Conservation (phyloP, 2,329 filamentous ascomycete genomes). For the Xylariales sp. region DNA sequence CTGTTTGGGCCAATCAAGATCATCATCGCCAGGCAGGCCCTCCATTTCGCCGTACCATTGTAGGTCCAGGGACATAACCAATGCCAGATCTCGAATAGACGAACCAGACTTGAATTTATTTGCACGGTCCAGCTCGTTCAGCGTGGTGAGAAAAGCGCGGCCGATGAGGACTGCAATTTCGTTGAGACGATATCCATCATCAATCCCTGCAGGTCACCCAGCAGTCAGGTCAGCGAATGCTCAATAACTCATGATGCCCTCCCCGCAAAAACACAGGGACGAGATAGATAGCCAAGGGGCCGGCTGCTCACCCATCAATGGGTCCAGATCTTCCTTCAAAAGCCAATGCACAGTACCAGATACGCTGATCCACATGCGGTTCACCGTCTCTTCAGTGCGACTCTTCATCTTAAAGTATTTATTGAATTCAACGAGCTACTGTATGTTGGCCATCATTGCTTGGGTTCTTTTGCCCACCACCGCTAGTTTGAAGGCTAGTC, state of each 20-base stretch:
- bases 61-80: slow-evolving; percentile 15
- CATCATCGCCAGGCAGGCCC: no score
- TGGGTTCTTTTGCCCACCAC: no score
- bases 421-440: slow-evolving; percentile 9
- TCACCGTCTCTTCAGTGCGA: slow-evolving; percentile 12
- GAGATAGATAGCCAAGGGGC: no score
- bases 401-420: slow-evolving; percentile 16
- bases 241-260: background rate
- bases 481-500: no score
- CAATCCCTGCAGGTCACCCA: slow-evolving; percentile 4
- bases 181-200: slow-evolving; percentile 10
- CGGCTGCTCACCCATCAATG: slow-evolving; percentile 18
- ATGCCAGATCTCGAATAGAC: slow-evolving; percentile 14
- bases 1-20: slow-evolving; percentile 11
- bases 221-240: background rate
- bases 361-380: slow-evolving; percentile 16
- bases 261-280: background rate
- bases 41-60: slow-evolving; percentile 11
- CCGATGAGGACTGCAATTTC: slow-evolving; percentile 12
- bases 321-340: slow-evolving; percentile 8
- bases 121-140: slow-evolving; percentile 16
- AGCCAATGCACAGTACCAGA: slow-evolving; percentile 16
- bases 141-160: slow-evolving; percentile 11
- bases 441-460: background rate
- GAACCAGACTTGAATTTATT: slow-evolving; percentile 13